Conservation (phyloP, 1,139 yeast genomes). For the Geotrichum phurueaensis region DNA sequence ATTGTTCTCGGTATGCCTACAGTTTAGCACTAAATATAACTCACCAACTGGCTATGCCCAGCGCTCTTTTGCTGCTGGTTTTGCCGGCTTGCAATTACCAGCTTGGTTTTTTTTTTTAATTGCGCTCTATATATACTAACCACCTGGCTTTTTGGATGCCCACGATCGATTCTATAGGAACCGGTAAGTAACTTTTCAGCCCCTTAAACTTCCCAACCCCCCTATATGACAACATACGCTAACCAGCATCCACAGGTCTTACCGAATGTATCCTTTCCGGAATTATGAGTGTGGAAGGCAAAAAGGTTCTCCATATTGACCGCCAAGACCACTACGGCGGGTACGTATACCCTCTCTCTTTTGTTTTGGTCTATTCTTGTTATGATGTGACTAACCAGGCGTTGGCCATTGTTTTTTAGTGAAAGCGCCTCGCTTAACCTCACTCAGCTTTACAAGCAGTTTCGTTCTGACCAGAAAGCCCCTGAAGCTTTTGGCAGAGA, state of each 20-base stretch:
- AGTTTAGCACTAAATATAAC: too few species aligned
- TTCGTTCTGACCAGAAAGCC: constrained; percentile 45
- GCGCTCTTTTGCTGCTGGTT: not conserved
- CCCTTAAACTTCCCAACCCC: not conserved
- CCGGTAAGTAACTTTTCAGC: not conserved
- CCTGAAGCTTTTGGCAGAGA: constrained; percentile 81
- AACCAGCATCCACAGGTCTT: constrained; percentile 47
- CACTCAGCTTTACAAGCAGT: constrained; percentile 42
- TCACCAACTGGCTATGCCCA: not conserved
- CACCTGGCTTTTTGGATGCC: not conserved
- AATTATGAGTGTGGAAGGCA: constrained; percentile 87
- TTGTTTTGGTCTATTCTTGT: too few species aligned
- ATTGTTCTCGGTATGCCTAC: constrained; percentile 57
- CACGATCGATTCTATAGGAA: not conserved
- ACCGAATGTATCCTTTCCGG: constrained; percentile 96
- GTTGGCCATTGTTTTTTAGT: constrained; percentile 20
- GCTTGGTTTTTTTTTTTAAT: not conserved
- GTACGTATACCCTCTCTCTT: constrained; percentile 18
- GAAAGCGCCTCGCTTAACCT: constrained; percentile 63
- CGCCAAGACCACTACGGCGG: constrained; percentile 95
- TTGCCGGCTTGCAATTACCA: too few species aligned
- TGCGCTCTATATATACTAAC: not conserved
- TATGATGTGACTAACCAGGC: not conserved
- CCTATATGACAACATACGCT: not conserved
- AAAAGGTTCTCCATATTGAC: constrained; percentile 92